phyloP scores from a whole-genome alignment of 225 moss, liverwort and hornwort genomes.

The Pleurozium schreberi region DNA sequence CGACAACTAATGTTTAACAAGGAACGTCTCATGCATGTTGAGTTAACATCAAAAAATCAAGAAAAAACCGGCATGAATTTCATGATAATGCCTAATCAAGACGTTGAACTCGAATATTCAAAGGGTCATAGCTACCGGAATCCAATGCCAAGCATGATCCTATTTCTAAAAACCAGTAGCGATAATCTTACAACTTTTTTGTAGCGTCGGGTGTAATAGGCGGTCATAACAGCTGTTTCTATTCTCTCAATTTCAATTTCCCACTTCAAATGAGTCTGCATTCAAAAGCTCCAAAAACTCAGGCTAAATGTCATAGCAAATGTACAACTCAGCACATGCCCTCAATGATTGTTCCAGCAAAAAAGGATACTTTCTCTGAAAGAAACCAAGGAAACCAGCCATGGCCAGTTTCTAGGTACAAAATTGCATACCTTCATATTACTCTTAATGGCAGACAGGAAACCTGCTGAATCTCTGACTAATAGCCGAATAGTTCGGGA shows the following conservation, averaged over 20 bases:
- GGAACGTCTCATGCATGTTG: background rate
- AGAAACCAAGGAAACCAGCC: background rate
- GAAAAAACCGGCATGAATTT: background rate
- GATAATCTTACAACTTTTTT: slow-evolving; percentile 73
- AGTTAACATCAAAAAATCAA: background rate
- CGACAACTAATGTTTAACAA: background rate
- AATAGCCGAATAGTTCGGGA: slow-evolving; percentile 78
- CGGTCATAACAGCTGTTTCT: slow-evolving; percentile 62
- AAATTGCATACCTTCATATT: slow-evolving; percentile 73
- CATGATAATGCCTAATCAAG: background rate
- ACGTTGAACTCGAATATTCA: background rate
- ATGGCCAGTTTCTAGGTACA: background rate
- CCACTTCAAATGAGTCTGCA: slow-evolving; percentile 64
- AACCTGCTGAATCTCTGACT: slow-evolving; percentile 77
- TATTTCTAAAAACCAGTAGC: background rate
- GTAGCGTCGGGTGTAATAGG: slow-evolving; percentile 59
- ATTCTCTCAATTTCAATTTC: slow-evolving; percentile 75
- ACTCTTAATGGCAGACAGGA: slow-evolving; percentile 67
- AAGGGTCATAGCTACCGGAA: background rate
- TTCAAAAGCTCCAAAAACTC: background rate
- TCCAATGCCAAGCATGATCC: background rate
- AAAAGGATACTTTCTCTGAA: background rate
- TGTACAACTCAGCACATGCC: background rate
- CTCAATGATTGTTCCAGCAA: background rate
- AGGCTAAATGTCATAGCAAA: background rate